Evolutionary conservation across 768 basidiomycete species (phyloP).

Genomic region (Tylopilus balloui): DNA sequence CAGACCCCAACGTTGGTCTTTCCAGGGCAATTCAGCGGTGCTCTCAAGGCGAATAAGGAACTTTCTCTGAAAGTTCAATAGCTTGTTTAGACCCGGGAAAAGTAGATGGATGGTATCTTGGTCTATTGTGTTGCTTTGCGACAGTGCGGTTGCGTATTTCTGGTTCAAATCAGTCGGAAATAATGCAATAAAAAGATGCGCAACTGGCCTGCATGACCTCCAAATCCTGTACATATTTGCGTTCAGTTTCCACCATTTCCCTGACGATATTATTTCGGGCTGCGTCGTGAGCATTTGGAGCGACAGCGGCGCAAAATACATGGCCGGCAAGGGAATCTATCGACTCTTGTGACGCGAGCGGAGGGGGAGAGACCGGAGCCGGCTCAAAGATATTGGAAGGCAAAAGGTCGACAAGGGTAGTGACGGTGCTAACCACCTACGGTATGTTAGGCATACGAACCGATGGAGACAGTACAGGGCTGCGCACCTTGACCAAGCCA

Average conservation of each 20-base stretch:
- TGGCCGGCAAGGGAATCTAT: constrained; percentile 53
- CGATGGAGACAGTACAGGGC: not conserved
- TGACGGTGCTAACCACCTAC: constrained; percentile 88
- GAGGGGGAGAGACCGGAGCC: constrained; percentile 53
- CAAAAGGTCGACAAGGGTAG: constrained; percentile 74
- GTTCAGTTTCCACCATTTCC: constrained; percentile 93
- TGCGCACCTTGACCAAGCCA: constrained; percentile 85
- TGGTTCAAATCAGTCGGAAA: constrained; percentile 32
- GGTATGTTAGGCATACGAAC: constrained; percentile 1
- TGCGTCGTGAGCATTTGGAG: constrained; percentile 56
- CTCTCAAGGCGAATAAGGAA: constrained; percentile 89
- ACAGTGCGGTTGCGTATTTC: constrained; percentile 86
- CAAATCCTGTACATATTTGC: constrained; percentile 94
- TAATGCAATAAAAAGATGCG: constrained; percentile 1
- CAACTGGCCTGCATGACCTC: constrained; percentile 87
- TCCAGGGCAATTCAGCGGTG: constrained; percentile 77
- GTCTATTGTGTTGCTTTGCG: constrained; percentile 80
- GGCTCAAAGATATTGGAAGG: constrained; percentile 66
- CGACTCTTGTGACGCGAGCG: constrained; percentile 53
- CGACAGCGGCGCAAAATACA: constrained; percentile 34
- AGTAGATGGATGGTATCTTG: constrained; percentile 94
- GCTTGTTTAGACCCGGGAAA: constrained; percentile 90
- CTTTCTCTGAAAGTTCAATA: constrained; percentile 94
- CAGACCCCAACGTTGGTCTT: constrained; percentile 83
- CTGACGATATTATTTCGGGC: constrained; percentile 74